Evolutionary conservation across 2,329 filamentous ascomycete genomes (phyloP).

Genomic region (Aspergillus fumigatiaffinis): DNA sequence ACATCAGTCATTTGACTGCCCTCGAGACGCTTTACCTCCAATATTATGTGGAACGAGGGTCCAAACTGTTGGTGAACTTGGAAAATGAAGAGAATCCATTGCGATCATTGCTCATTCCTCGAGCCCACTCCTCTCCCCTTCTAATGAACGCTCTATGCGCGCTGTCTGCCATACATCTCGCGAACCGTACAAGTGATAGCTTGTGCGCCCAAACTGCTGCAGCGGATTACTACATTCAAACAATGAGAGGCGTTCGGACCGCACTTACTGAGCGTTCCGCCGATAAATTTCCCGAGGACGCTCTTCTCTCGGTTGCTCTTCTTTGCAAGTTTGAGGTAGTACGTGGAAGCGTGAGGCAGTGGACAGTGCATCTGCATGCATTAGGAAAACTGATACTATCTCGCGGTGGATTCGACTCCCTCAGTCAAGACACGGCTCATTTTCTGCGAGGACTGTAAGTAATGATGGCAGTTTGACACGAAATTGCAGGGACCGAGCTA

Average conservation of each 20-base stretch:
- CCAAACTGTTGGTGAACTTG: conserved; percentile 33
- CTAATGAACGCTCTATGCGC: conserved; percentile 36
- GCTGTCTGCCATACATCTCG: conserved; percentile 35
- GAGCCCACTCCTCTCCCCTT: conserved; percentile 34
- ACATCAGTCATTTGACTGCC: conserved; percentile 25
- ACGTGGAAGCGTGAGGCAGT: conserved; percentile 36
- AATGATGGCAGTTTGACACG: not conserved
- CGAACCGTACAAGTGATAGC: conserved; percentile 26
- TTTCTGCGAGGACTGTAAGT: conserved; percentile 34
- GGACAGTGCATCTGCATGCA: conserved; percentile 35
- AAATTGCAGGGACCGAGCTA: not conserved
- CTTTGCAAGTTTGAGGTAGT: conserved; percentile 39
- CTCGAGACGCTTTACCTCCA: conserved; percentile 35
- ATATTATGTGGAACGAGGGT: conserved; percentile 34
- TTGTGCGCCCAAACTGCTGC: conserved; percentile 26
- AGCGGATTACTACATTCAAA: conserved; percentile 30
- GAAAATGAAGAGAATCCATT: conserved; percentile 35
- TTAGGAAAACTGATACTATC: conserved; percentile 31
- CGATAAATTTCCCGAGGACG: conserved; percentile 24
- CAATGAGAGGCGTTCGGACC: conserved; percentile 30
- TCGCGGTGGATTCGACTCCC: conserved; percentile 27
- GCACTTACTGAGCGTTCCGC: conserved; percentile 18
- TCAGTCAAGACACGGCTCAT: conserved; percentile 28
- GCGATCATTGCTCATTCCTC: conserved; percentile 32
- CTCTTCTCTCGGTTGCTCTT: conserved; percentile 32